Base-by-base conservation (phyloP, 2,329 filamentous ascomycete genomes). In the Xylariaceae sp. region DNA sequence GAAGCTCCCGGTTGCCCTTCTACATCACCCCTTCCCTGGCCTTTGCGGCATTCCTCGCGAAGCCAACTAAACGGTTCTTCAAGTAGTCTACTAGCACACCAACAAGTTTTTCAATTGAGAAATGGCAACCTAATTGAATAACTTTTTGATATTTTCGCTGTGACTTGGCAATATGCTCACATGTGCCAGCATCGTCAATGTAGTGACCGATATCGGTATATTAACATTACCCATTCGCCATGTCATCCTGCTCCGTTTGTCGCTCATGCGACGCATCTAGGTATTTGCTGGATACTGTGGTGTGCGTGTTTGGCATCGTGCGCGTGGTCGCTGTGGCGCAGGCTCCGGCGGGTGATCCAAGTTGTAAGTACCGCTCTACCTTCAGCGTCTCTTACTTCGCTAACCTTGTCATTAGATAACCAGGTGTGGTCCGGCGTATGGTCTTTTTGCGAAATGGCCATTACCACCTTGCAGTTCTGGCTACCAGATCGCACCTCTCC, bases 281-380 rank as follows among this genome's bases (percentile, higher is more conserved):
- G 8, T 51, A 2, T 26, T 43, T 51, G 19, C 12, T 43, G 14
- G 48, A 39, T 28, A 21, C 48, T 11, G 12, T 51, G 8, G 48
- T 51, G 8, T 43, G 37, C 37, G 48, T 51, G 21, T 51, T 51
- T 21, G 37, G 48, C 21, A 43, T 43, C 29, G 6, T 51, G 7
- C 48, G 48, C n/a, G 39, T 51, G 4, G 48, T 44, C 29, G 21
- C 21, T 43, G 9, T 51, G 28, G 37, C 47, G 6, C 24, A 33
- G 26, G 47, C 47, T 7, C 36, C 36, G 8, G 3, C 24, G 7
- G 47, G 47, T 8, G 48, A 51, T 26, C 14, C 28, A 36, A 51
- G 28, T 19, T 51, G 37, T 51, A 34, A 43, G 48, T 34, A n/a
- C 8, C 28, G 17, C 37, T 43, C 3, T 43, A 34, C 17, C 21